phyloP scores from a whole-genome alignment of 768 basidiomycete genomes.

The Boletus vermiculosoides region DNA sequence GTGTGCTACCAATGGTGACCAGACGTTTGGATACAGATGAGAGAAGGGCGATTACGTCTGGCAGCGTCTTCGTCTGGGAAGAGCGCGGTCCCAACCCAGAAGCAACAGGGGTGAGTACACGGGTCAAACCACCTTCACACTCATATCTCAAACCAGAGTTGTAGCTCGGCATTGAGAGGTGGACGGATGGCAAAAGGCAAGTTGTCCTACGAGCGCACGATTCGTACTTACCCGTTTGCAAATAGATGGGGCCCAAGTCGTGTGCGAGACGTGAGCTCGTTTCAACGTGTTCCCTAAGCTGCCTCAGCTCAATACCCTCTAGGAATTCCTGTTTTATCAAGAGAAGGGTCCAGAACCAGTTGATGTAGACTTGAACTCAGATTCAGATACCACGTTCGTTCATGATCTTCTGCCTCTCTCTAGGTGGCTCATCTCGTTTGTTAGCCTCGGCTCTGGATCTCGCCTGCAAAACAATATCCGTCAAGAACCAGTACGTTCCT shows the following conservation, averaged over 20 bases:
- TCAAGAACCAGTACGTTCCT: slow-evolving; percentile 38
- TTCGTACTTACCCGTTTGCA: slow-evolving; percentile 4
- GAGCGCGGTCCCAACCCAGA: slow-evolving; percentile 70
- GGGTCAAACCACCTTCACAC: slow-evolving; percentile 3
- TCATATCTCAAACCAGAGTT: slow-evolving; percentile 3
- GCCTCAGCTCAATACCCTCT: slow-evolving; percentile 6
- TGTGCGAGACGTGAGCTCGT: slow-evolving; percentile 62
- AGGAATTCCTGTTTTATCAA: slow-evolving; percentile 80
- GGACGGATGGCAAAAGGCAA: slow-evolving; percentile 69
- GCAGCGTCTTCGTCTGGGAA: slow-evolving; percentile 82
- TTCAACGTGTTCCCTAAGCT: neutral
- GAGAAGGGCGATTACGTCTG: slow-evolving; percentile 64
- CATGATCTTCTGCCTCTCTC: neutral
- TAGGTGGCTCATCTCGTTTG: slow-evolving; percentile 8
- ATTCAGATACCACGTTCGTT: slow-evolving; percentile 51
- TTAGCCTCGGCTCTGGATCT: slow-evolving; percentile 32
- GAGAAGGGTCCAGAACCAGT: slow-evolving; percentile 58
- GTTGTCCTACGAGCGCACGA: neutral
- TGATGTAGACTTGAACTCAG: slow-evolving; percentile 48
- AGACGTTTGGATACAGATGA: slow-evolving; percentile 77
- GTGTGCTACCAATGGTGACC: slow-evolving; percentile 61
- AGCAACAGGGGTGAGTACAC: slow-evolving; percentile 55
- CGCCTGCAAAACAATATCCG: slow-evolving; percentile 24
- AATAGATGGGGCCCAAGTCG: slow-evolving; percentile 74
- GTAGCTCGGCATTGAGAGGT: slow-evolving; percentile 74